Evolutionary conservation across 177 flowering plant genomes (phyloP), one percentile per base, ranked within the genome.

Genomic region (Tripterygium wilfordii): DNA sequence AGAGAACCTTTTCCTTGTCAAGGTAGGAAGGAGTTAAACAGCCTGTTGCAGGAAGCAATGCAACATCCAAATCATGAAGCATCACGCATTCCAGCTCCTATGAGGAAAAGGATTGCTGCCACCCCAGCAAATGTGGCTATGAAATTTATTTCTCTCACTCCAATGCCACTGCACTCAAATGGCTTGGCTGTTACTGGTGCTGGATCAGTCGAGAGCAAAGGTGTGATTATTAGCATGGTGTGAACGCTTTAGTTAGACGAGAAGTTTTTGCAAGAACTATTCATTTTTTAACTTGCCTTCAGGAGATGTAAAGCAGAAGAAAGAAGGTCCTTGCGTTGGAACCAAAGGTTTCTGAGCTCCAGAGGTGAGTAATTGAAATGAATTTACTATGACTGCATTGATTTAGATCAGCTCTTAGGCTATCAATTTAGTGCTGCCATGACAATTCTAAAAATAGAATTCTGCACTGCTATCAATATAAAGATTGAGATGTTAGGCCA

Each of bases 301-400:
- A 85, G 95, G 84, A n/a, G 81, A 74, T 56, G 80, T 63, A 44
- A 90, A 75, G 56, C 67, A 49, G 14, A 75, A 63, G 53, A 78
- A 58, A 68, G 98, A 92, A 57, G 98, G 98, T 24, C 85, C 96
- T 26, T 88, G 94, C 60, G 90, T 65, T 50, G 98, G 98, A 63
- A 92, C 98, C 13, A 92, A 88, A 60, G 96, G 96, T 27, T 88
- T 85, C 53, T 79, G 96, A 40, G 98, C 96, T 47, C 96, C 98
- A 37, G 95, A 92, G 94, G 98, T 88, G 60, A 64, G 59, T 18
- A 18, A n/a, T n/a, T n/a, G n/a, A n/a, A n/a, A 19, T 45, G 3
- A 13, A 18, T 2, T 6, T 20, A 3, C n/a, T n/a, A n/a, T n/a
- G n/a, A n/a, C n/a, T n/a, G n/a, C n/a, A n/a, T n/a, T n/a, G n/a